phyloP scores from a whole-genome alignment of 805 yeast genomes.

The Suhomyces canberraensis region DNA sequence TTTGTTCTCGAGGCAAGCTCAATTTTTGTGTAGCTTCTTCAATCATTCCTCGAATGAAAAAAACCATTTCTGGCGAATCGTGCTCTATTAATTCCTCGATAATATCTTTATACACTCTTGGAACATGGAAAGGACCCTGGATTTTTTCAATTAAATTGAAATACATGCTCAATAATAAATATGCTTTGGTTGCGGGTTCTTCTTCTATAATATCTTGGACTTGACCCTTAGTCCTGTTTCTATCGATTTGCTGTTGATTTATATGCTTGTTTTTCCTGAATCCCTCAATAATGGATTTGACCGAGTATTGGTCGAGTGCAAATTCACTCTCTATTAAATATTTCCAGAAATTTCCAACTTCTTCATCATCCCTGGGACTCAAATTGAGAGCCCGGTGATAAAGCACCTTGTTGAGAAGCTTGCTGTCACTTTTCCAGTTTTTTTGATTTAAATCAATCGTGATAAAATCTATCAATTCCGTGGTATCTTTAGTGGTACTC shows the following conservation, averaged over 20 bases:
- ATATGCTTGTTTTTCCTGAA: conserved; percentile 5
- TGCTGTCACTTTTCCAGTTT: conserved; percentile 28
- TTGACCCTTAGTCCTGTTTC: no score
- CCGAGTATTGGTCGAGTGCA: conserved; percentile 5
- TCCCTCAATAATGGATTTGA: conserved; percentile 7
- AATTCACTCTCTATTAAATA: conserved; percentile 3
- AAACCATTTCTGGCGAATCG: neutral
- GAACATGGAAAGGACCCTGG: neutral
- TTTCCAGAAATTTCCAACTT: conserved; percentile 6
- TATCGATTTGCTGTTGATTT: neutral
- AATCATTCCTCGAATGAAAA: conserved; percentile 9
- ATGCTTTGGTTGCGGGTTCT: no score
- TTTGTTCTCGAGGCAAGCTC: conserved; percentile 7
- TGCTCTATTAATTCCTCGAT: conserved; percentile 5
- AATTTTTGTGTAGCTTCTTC: conserved; percentile 8
- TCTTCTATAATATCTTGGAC: no score
- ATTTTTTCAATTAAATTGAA: conserved; percentile 1
- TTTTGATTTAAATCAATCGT: conserved; percentile 29
- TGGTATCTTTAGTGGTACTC: conserved; percentile 22
- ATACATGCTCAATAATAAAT: conserved; percentile 6
- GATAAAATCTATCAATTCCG: conserved; percentile 30
- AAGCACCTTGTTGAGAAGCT: conserved; percentile 28
- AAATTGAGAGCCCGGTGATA: conserved; percentile 7
- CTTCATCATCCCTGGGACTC: neutral
- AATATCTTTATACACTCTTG: conserved; percentile 7